Base-by-base conservation (phyloP, 148 eudicot genomes). In the Rheum nobile region DNA sequence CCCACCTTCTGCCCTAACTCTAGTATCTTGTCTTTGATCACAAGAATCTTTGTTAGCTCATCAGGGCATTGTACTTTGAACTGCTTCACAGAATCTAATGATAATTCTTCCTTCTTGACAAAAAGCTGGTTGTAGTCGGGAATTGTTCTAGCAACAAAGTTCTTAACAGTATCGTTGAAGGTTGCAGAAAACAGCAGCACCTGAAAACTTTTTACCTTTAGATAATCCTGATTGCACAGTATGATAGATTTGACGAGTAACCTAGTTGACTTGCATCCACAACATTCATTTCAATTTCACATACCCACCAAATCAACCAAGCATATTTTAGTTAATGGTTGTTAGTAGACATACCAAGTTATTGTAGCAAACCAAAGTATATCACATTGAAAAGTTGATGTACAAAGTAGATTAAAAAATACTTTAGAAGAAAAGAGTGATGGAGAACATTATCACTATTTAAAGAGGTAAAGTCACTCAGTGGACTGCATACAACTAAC, bases 121-220 rank as follows among this genome's bases (percentile, higher is more conserved):
- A 89, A 91, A 69, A 89, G 81, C 55, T 94, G 90, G 74, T 94
- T 94, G 82, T 88, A 87, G 29, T 85, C 84, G 24, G 75, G 76
- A 71, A 89, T 89, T 76, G 88, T 84, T 79, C 81, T 87, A 26
- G 87, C 71, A 4, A 86, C 89, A 79, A 92, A 92, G 42, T 78
- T 72, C 79, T 77, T 87, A 75, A 90, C 97, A 57, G 59, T 75
- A 0, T 90, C 91, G 82, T 84, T 83, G 57, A 92, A 92, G 11
- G 98, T 92, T 46, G 98, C 98, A 35, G 98, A 92, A 80, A 92
- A 92, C n/a, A 92, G 77, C 74, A 92, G 88, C 73, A 94, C 98
- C 98, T 94, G 84, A 11, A 26, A 26, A 26, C 26, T 1, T 57
- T 8, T 9, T 8, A 57, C 8, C 65, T 50, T 50, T n/a, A 21